Evolutionary conservation across 2,329 filamentous ascomycete genomes (phyloP).

Genomic region (Cryphonectria japonica): DNA sequence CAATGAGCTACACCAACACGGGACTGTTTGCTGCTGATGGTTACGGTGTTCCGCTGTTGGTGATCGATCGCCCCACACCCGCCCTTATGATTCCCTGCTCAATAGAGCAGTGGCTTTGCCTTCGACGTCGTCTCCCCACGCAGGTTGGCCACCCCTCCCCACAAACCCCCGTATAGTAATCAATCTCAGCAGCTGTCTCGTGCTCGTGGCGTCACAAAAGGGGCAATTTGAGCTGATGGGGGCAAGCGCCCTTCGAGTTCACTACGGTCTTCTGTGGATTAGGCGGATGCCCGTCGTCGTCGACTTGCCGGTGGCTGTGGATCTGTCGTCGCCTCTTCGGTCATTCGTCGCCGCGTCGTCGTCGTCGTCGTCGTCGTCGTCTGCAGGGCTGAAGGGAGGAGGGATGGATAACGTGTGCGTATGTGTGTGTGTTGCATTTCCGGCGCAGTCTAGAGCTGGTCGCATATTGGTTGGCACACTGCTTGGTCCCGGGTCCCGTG

Average conservation of each 20-base stretch:
- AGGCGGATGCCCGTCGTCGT: not conserved
- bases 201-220: not conserved
- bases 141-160: no score
- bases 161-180: not conserved
- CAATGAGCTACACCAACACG: not conserved
- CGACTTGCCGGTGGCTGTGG: not conserved
- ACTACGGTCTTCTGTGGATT: not conserved
- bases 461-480: not conserved
- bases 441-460: not conserved
- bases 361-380: not conserved
- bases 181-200: conserved; percentile 2
- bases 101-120: not conserved
- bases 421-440: not conserved
- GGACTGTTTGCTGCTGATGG: not conserved
- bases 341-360: not conserved
- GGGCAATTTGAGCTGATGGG: not conserved
- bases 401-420: not conserved
- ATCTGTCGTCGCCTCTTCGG: not conserved
- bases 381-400: not conserved
- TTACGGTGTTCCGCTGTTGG: not conserved
- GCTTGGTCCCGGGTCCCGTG: not conserved
- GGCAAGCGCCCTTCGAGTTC: not conserved
- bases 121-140: not conserved
- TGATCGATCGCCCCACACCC: not conserved
- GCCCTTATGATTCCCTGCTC: not conserved